Evolutionary conservation across 805 yeast genomes (phyloP).

Genomic region (Myxozyma nipponensis): DNA sequence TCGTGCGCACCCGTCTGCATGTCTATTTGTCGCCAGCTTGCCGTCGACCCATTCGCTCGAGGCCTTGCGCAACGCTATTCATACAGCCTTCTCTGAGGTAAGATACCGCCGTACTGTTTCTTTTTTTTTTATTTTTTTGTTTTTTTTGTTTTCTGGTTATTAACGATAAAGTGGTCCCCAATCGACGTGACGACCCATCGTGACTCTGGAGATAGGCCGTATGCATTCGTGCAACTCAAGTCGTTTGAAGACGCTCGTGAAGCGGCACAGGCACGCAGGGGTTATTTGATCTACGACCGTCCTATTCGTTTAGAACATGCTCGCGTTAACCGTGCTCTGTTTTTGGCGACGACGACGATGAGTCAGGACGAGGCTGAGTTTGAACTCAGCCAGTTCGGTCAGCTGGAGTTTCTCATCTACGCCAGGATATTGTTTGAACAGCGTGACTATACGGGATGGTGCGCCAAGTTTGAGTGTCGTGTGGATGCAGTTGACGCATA

Average conservation of each 20-base stretch:
- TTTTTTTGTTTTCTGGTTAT: not conserved
- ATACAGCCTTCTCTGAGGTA: slow-evolving; percentile 15
- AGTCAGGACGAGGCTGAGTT: slow-evolving; percentile 19
- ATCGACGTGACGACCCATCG: slow-evolving; percentile 28
- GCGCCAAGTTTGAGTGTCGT: slow-evolving; percentile 69
- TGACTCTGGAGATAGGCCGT: slow-evolving; percentile 24
- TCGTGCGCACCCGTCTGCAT: slow-evolving; percentile 27
- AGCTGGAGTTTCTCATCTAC: slow-evolving; percentile 20
- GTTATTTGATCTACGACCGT: slow-evolving; percentile 21
- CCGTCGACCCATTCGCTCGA: slow-evolving; percentile 23
- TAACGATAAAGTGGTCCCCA: slow-evolving; percentile 19
- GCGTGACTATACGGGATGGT: slow-evolving; percentile 47
- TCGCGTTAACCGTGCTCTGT: slow-evolving; percentile 82
- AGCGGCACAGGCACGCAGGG: slow-evolving; percentile 22
- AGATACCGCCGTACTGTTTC: too few relatives aligned
- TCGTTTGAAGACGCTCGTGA: slow-evolving; percentile 27
- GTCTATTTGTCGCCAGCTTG: slow-evolving; percentile 26
- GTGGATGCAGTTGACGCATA: slow-evolving; percentile 86
- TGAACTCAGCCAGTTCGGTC: slow-evolving; percentile 18
- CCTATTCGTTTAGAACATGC: slow-evolving; percentile 85
- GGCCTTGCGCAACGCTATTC: slow-evolving; percentile 17
- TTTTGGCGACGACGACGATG: slow-evolving; percentile 41
- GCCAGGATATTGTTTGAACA: slow-evolving; percentile 20
- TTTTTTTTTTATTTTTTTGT: not conserved
- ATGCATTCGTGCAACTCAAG: slow-evolving; percentile 25